Evolutionary conservation across 371 early-diverging fungal genomes (phyloP), one percentile per base, ranked within the genome.

Genomic region (Syncephalastrum contaminatum): DNA sequence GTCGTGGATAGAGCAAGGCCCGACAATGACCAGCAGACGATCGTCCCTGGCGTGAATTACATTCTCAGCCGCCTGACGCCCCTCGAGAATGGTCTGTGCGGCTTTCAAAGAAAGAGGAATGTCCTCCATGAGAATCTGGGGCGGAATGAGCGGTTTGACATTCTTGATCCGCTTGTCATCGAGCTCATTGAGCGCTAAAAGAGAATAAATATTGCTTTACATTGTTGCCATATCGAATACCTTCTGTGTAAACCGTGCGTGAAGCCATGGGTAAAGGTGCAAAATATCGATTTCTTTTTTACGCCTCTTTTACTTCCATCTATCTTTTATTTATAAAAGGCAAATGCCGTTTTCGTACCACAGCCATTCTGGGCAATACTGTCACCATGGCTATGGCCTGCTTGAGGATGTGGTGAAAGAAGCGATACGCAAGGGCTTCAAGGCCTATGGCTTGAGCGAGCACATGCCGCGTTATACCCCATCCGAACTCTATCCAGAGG

Each of bases 1-100:
- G 69, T 95, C 91, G 70, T 95, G 95, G 61, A 95, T 94, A 22
- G 94, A 93, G 80, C 96, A 96, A 30, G 90, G 90, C 6, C 90
- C 90, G 44, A 89, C 88, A 19, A 89, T 69, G 40, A 89, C 89
- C 36, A 89, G 69, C 15, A 89, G 79, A 47, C 92, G 80, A 62
- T 94, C 94, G 69, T 90, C 90, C 25, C 67, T 52, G 22, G 90
- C 88, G 15, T 82, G 76, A 30, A 85, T 75, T 42, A 94, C 88
- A 60, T 87, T 86, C 52, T 82, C 81, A n/a, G 87, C 81, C n/a
- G 79, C 75, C 19, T 53, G 63, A 59, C 73, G 65, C 15, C 71
- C 72, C 53, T 69, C 67, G 42, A 77, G 49, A 43, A 77, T 77
- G 16, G 77, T 77, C 47, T 69, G 64, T 20, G 73, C 73, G 16